A percentile compares a stretch with the other conserved stretches of the same genome.
Conservation (phyloP, 2,329 filamentous ascomycete species). For the Hymenoscyphus albidus region DNA sequence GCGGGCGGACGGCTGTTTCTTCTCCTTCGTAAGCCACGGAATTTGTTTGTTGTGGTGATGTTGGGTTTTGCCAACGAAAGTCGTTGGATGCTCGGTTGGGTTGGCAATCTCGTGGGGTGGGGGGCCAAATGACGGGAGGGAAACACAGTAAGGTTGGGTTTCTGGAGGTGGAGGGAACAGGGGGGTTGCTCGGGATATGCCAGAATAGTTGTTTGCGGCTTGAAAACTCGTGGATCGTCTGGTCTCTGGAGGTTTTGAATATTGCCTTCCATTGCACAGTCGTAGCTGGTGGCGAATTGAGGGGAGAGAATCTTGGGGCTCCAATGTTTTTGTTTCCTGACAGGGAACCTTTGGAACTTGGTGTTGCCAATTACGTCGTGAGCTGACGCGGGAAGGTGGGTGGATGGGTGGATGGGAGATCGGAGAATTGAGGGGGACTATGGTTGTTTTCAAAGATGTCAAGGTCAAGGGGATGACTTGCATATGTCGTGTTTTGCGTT, state of each 20-base stretch:
- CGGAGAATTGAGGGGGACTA: not conserved
- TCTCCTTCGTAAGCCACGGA: not conserved
- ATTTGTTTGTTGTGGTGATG: not conserved
- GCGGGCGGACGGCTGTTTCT: not conserved
- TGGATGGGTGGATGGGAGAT: not conserved
- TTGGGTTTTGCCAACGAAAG: not conserved
- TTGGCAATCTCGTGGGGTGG: not conserved
- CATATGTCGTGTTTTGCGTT: conserved; percentile 8
- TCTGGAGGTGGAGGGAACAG: not conserved
- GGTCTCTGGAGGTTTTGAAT: not conserved
- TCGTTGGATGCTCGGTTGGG: not conserved
- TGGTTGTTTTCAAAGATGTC: not conserved
- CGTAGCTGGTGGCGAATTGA: not conserved
- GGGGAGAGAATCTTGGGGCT: not conserved
- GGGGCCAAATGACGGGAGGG: not conserved
- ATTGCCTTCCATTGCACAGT: not conserved
- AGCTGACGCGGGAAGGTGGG: not conserved
- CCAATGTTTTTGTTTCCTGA: not conserved
- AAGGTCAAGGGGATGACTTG: not conserved
- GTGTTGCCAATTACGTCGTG: not conserved
- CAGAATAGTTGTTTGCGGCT: not conserved
- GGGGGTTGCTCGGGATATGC: not conserved
- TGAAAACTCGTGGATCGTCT: not conserved
- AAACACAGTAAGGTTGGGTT: no score
- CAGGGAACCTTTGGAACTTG: not conserved